phyloP scores from a whole-genome alignment of 169 alveolate genomes.

The Perkinsus olseni region DNA sequence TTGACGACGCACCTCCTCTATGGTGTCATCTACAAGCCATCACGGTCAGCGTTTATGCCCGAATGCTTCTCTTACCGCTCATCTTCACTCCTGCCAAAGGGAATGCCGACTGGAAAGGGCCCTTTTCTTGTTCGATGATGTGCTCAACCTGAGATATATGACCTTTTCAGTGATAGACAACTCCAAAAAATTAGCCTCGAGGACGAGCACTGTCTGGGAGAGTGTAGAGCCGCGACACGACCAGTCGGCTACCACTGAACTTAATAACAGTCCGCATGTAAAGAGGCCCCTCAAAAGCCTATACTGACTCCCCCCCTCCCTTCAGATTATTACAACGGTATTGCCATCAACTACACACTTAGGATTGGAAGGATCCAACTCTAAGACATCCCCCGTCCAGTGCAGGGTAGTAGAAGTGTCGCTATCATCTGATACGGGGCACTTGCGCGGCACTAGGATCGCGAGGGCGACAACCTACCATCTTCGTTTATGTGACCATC shows the following conservation, averaged over 20 bases:
- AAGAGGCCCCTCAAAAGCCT: too few species aligned
- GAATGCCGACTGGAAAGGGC: background rate
- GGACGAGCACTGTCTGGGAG: too few species aligned
- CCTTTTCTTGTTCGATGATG: background rate
- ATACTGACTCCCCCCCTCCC: too few species aligned
- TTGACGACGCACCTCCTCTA: background rate
- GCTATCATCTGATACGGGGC: too few species aligned
- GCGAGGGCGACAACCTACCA: too few species aligned
- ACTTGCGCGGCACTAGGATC: too few species aligned
- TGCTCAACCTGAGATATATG: background rate
- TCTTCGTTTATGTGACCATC: background rate
- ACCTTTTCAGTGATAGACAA: too few species aligned
- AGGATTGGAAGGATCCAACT: background rate
- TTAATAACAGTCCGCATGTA: too few species aligned
- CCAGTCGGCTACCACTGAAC: too few species aligned
- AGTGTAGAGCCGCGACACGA: too few species aligned
- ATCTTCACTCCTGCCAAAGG: background rate
- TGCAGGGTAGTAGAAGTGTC: background rate
- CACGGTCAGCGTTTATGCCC: background rate
- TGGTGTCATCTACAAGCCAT: background rate
- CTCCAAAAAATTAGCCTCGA: too few species aligned
- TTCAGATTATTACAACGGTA: background rate
- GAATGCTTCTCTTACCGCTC: background rate
- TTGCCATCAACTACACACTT: background rate
- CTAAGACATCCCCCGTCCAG: background rate